Evolutionary conservation across 371 early-diverging fungal species (phyloP).

Genomic region (Mortierella sp.): DNA sequence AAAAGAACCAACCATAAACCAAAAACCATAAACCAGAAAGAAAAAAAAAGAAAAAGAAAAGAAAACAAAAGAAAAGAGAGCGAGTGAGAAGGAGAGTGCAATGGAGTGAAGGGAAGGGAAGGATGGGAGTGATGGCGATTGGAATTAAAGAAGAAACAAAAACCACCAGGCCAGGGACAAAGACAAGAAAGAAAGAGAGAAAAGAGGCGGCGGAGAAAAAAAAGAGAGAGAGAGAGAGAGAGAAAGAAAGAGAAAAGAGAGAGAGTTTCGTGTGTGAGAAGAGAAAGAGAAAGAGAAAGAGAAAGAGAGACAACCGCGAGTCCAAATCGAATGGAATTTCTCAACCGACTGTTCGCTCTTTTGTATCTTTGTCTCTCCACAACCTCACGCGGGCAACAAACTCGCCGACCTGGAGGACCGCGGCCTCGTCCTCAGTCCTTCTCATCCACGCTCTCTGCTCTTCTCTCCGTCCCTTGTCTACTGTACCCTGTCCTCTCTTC

Average conservation of each 20-base stretch:
- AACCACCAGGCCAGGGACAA: not conserved
- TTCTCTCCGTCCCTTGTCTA: no score
- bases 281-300: not conserved
- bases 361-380: no score
- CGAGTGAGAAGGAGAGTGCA: constrained; percentile 1
- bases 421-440: not conserved
- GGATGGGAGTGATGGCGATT: not conserved
- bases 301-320: not conserved
- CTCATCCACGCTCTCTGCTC: no score
- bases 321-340: no score
- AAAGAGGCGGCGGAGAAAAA: not conserved
- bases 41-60: not conserved
- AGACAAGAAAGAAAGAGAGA: not conserved
- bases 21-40: no score
- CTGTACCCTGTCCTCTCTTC: no score
- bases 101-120: not conserved
- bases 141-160: not conserved
- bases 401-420: not conserved
- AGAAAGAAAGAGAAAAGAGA: not conserved
- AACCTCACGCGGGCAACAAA: no score
- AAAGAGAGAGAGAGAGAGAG: not conserved
- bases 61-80: not conserved
- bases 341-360: no score
- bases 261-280: not conserved
- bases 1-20: not conserved